Evolutionary conservation across 2,329 filamentous ascomycete species (phyloP).

Genomic region (Botrytis sinoallii): DNA sequence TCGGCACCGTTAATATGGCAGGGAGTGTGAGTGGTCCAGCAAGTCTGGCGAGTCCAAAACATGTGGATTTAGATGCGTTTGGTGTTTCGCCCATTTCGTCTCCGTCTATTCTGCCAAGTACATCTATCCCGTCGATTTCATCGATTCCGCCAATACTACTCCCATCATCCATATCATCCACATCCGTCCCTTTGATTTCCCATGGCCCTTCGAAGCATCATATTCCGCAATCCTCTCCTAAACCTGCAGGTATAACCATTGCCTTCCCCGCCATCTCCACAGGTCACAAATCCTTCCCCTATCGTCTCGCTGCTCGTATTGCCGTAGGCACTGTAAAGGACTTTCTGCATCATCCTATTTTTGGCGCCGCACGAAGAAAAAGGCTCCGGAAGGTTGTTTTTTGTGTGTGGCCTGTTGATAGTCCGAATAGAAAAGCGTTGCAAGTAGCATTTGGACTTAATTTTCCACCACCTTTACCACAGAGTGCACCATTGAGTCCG

Average conservation of each 20-base stretch:
- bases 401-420: constrained; percentile 2
- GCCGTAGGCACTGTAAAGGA: background rate
- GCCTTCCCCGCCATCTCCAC: background rate
- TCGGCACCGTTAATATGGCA: background rate
- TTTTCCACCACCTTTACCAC: background rate
- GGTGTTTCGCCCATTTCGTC: background rate
- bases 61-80: background rate
- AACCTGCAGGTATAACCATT: background rate
- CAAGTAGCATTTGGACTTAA: background rate
- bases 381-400: background rate
- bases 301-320: background rate
- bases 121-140: background rate
- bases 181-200: background rate
- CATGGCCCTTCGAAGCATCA: background rate
- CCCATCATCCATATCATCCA: background rate
- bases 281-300: background rate
- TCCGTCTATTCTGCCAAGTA: background rate
- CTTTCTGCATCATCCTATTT: background rate
- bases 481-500: background rate
- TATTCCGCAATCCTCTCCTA: background rate
- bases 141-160: background rate
- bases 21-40: background rate
- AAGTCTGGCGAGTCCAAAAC: background rate
- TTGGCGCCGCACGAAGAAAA: background rate
- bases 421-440: background rate